Percentiles rank a stretch among this genome's conserved stretches.
Evolutionary conservation across 805 yeast species (phyloP).

Genomic region (Huiozyma sinensis): DNA sequence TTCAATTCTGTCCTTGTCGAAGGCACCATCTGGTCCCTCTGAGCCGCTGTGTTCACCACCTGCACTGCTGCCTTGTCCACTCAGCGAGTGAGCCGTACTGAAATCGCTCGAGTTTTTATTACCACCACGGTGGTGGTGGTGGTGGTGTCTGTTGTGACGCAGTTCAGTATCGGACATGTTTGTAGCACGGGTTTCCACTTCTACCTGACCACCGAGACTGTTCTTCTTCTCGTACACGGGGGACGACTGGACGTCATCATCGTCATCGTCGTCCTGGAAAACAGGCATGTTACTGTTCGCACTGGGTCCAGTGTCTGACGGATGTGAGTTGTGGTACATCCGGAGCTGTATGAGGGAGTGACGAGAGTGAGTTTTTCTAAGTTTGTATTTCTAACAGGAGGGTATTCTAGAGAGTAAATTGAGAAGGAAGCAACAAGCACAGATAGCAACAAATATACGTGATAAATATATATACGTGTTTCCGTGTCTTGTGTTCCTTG

Average conservation of each 20-base stretch:
- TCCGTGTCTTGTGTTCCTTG: no score
- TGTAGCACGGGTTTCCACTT: no score
- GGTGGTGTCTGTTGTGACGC: not conserved
- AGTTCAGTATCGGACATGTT: not conserved
- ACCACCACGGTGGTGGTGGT: not conserved
- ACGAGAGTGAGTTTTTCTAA: no score
- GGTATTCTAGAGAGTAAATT: no score
- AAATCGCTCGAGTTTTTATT: not conserved
- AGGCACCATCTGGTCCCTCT: not conserved
- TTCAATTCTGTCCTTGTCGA: constrained; percentile 14
- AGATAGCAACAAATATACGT: no score
- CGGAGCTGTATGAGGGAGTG: no score
- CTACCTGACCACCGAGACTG: no score
- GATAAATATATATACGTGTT: no score
- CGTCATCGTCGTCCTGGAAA: not conserved
- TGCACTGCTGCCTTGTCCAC: not conserved
- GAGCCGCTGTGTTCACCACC: not conserved
- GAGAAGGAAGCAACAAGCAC: no score
- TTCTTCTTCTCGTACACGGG: not conserved
- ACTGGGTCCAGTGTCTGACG: no score
- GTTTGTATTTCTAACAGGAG: no score
- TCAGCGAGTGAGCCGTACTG: not conserved
- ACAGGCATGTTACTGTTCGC: not conserved
- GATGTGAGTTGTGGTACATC: no score
- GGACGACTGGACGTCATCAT: not conserved